Base-by-base conservation (phyloP, 2,329 filamentous ascomycete species). In the Zymoseptoria tritici region DNA sequence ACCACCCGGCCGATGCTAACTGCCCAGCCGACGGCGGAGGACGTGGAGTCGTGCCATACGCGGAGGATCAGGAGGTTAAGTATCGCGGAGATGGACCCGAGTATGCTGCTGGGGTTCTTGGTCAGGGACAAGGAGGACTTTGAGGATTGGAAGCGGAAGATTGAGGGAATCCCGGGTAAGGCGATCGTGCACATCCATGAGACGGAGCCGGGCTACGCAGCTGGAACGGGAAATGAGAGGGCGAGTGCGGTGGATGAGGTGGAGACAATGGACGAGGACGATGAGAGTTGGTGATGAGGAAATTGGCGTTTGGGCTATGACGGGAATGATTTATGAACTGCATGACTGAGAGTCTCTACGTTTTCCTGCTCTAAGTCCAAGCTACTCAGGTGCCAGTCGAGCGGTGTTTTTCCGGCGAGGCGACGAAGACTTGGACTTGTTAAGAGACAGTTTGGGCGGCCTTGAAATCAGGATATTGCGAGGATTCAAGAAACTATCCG, bases 21-120 rank as follows among this genome's bases (percentile, higher is more conserved):
- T 0, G 72, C 80, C 0, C 74, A 77, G 6, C 76, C 84, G 1
- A 85, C 85, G 0, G 70, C 79, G 7, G 87, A 90, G 67, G 91
- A 97, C 60, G 73, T 96, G 16, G 83, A 87, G 58, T 88, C 88
- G 0, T 97, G 91, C 70, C 93, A 99, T 72, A 97, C 92, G 0
- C 84, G 90, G 55, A 86, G 93, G 54, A 77, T 99, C 19, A 85
- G 93, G 46, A 84, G 89, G 58, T 81, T 99, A 29, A 87, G 94
- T 66, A 82, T 99, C 54, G 85, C 86, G 60, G 92, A 97, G 71
- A 94, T 99, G 90, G 94, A 99, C 69, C 94, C 94, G 0, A 97
- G 91, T 70, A 99, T 99, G 94, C 78, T 99, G 50, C 90, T 99
- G 65, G 93, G 91, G 4, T 97, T 97, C 70, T 77, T 99, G 42